A percentile compares a stretch with the other conserved stretches of the same genome.
Conservation (phyloP, 2,329 filamentous ascomycete genomes). For the Aspergillus sp. region DNA sequence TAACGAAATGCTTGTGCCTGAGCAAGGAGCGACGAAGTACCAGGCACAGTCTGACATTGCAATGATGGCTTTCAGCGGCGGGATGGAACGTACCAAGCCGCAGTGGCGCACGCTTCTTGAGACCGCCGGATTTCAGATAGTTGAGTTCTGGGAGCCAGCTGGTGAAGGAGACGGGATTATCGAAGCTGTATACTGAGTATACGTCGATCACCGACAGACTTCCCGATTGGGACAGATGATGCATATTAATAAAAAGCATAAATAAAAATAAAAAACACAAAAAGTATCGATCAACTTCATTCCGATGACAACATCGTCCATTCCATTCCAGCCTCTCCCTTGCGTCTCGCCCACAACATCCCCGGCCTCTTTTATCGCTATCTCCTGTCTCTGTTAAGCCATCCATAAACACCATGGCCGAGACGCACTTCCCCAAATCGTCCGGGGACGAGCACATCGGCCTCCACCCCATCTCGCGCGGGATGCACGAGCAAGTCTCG, state of each 20-base stretch:
- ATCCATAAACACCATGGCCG: not conserved
- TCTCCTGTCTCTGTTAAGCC: not conserved
- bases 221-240: constrained; percentile 1
- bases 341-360: not conserved
- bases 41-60: constrained; percentile 4
- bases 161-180: constrained; percentile 10
- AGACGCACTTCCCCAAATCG: not conserved
- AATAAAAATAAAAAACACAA: too few species aligned
- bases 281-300: not conserved
- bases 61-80: constrained; percentile 7
- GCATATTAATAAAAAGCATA: too few species aligned
- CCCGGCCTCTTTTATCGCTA: not conserved
- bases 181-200: not conserved
- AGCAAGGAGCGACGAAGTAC: constrained; percentile 2
- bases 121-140: not conserved
- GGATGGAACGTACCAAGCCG: constrained; percentile 2
- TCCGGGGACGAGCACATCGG: too few species aligned
- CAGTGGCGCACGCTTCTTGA: constrained; percentile 8
- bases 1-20: constrained; percentile 1
- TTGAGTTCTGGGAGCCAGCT: constrained; percentile 3
- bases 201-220: not conserved
- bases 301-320: constrained; percentile 6
- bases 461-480: too few species aligned
- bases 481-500: constrained; percentile 12
- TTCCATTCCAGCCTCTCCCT: not conserved